phyloP scores from a whole-genome alignment of 2,329 filamentous ascomycete genomes.

The Stagonosporopsis tanaceti region DNA sequence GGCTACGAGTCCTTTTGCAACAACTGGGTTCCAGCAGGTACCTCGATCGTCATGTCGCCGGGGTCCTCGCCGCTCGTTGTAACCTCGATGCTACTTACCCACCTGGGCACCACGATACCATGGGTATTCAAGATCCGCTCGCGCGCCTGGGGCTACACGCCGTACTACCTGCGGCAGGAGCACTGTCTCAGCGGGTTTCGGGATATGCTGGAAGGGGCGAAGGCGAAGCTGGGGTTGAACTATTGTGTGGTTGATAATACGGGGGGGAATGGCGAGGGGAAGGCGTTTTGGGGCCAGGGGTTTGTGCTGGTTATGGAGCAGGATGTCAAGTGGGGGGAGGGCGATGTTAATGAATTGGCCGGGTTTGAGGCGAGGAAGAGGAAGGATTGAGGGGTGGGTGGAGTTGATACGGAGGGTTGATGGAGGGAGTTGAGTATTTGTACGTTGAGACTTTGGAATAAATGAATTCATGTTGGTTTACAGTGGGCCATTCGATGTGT shows the following conservation, averaged over 20 bases:
- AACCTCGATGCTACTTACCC: not conserved
- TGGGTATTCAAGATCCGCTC: slow-evolving; percentile 1
- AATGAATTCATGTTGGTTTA: too few relatives aligned
- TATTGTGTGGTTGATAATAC: not conserved
- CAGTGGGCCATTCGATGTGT: not conserved
- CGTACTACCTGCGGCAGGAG: not conserved
- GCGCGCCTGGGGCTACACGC: not conserved
- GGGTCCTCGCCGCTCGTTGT: not conserved
- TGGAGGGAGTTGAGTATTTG: not conserved
- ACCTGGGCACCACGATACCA: not conserved
- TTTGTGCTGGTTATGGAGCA: not conserved
- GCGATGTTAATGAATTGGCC: not conserved
- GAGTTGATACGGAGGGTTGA: not conserved
- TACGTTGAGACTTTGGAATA: too few relatives aligned
- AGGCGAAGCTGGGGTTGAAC: not conserved
- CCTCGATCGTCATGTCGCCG: not conserved
- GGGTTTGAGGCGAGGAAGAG: slow-evolving; percentile 7
- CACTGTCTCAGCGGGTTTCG: not conserved
- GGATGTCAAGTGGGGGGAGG: not conserved
- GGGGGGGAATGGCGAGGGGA: not conserved
- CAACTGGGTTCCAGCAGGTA: not conserved
- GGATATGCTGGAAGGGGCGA: not conserved
- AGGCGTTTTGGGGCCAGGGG: not conserved
- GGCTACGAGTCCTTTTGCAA: slow-evolving; percentile 9
- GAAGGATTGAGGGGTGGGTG: not conserved